Percentiles rank a stretch among this genome's conserved stretches.
These are phyloP conservation scores for Boletus semigastroideus DNA, from an alignment of 1,284 basidiomycete species.

Conservation along the genomic window DNA sequence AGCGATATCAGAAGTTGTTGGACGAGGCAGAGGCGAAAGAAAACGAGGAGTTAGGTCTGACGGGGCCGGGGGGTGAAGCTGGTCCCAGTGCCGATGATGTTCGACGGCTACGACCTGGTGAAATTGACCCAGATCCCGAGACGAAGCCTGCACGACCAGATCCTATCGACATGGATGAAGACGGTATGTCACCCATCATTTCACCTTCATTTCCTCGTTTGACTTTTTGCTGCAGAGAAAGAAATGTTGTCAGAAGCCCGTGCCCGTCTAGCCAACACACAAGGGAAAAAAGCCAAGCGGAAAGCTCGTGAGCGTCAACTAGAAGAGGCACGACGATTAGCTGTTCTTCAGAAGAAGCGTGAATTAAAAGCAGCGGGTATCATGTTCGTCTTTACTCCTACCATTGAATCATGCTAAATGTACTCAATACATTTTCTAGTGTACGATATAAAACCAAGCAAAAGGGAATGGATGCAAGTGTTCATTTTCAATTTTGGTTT, in stretches of 20 bases:
- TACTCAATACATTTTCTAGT: constrained; percentile 37
- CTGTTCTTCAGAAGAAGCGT: constrained; percentile 96
- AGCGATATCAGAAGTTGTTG: constrained; percentile 96
- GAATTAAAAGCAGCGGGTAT: constrained; percentile 98
- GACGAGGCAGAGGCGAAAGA: constrained; percentile 97
- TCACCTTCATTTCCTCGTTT: background rate
- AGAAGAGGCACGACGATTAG: constrained; percentile 92
- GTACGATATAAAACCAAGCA: constrained; percentile 91
- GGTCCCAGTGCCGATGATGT: constrained; percentile 91
- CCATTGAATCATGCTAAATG: background rate
- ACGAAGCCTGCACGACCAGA: constrained; percentile 97
- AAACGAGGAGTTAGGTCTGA: constrained; percentile 87
- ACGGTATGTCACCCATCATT: constrained; percentile 53
- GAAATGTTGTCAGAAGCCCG: constrained; percentile 99
- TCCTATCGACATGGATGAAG: constrained; percentile 99
- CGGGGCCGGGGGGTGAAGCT: constrained; percentile 78
- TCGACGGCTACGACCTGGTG: constrained; percentile 86
- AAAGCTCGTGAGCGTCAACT: constrained; percentile 96
- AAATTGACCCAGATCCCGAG: constrained; percentile 99
- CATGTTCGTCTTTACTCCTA: constrained; percentile 57
- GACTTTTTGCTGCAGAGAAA: constrained; percentile 69
- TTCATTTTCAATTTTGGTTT: background rate
- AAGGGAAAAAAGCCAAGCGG: constrained; percentile 99
- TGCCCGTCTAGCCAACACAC: constrained; percentile 97
- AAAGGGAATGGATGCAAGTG: constrained; percentile 92